phyloP scores from a whole-genome alignment of 2,329 filamentous ascomycete species.

The Colletotrichum zoysiae region DNA sequence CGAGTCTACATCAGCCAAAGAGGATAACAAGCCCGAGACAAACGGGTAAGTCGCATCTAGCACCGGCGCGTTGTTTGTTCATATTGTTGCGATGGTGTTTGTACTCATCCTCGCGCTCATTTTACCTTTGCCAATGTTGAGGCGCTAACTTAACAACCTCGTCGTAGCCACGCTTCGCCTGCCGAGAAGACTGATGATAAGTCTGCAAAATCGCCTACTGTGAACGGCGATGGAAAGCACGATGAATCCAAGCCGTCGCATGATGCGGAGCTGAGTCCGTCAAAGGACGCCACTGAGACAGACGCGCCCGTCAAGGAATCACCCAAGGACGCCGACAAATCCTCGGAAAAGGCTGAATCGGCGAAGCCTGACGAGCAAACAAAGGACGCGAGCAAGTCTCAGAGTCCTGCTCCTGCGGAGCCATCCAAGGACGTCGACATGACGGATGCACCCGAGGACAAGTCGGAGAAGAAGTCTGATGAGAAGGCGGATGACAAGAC shows the following conservation, averaged over 20 bases:
- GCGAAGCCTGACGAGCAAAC: constrained; percentile 25
- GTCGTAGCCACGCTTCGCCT: constrained; percentile 48
- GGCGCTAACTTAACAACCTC: constrained; percentile 14
- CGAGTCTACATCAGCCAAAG: constrained; percentile 47
- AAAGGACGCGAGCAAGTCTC: constrained; percentile 16
- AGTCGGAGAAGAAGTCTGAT: constrained; percentile 9
- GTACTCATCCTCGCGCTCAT: constrained; percentile 41
- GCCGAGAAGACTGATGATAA: constrained; percentile 43
- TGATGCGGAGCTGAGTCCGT: constrained; percentile 10
- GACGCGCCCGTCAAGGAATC: constrained; percentile 21
- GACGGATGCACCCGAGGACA: constrained; percentile 42
- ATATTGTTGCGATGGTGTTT: constrained; percentile 41
- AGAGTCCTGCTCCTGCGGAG: constrained; percentile 3
- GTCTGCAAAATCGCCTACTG: constrained; percentile 43
- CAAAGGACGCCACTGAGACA: constrained; percentile 14
- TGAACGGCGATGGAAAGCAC: constrained; percentile 46
- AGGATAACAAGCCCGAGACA: constrained; percentile 50
- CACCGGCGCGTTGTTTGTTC: constrained; percentile 13
- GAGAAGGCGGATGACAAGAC: constrained; percentile 7
- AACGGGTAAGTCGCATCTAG: constrained; percentile 53
- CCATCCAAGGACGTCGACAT: constrained; percentile 46
- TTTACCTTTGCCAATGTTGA: constrained; percentile 23
- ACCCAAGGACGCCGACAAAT: constrained; percentile 16
- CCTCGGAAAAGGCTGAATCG: constrained; percentile 10
- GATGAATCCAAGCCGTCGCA: constrained; percentile 41